phyloP scores from a whole-genome alignment of 2,329 filamentous ascomycete species.

The Penicillium expansum region DNA sequence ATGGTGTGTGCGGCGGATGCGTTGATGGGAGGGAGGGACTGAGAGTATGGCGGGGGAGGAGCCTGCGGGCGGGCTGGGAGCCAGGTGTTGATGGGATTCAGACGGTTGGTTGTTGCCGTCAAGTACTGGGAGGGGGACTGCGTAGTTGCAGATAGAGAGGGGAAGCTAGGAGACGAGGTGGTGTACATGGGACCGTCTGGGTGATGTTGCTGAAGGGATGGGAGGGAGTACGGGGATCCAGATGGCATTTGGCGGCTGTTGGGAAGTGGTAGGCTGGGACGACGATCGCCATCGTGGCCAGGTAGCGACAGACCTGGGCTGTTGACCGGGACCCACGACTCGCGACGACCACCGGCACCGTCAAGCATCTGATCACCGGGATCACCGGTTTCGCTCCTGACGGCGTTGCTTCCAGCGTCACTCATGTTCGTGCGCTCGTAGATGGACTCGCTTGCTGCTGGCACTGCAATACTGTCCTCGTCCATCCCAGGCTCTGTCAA shows the following conservation, averaged over 20 bases:
- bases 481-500: constrained; percentile 33
- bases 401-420: constrained; percentile 41
- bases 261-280: constrained; percentile 40
- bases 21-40: constrained; percentile 41
- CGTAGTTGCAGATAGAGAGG: constrained; percentile 29
- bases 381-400: constrained; percentile 42
- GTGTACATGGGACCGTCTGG: constrained; percentile 31
- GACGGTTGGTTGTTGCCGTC: constrained; percentile 30
- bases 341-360: constrained; percentile 36
- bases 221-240: constrained; percentile 35
- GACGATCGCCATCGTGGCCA: constrained; percentile 34
- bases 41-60: constrained; percentile 36
- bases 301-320: constrained; percentile 34
- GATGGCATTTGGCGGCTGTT: constrained; percentile 35
- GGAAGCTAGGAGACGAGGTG: constrained; percentile 34
- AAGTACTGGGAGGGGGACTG: constrained; percentile 31
- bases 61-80: constrained; percentile 31
- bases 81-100: constrained; percentile 44
- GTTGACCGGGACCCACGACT: constrained; percentile 44
- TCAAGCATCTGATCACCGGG: constrained; percentile 30
- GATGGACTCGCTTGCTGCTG: constrained; percentile 19
- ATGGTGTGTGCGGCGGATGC: constrained; percentile 31
- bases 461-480: constrained; percentile 31
- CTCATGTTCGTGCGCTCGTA: constrained; percentile 37
- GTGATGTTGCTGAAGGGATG: constrained; percentile 37